Conservation (phyloP, 2,329 filamentous ascomycete genomes). For the Calonectria pteridis region DNA sequence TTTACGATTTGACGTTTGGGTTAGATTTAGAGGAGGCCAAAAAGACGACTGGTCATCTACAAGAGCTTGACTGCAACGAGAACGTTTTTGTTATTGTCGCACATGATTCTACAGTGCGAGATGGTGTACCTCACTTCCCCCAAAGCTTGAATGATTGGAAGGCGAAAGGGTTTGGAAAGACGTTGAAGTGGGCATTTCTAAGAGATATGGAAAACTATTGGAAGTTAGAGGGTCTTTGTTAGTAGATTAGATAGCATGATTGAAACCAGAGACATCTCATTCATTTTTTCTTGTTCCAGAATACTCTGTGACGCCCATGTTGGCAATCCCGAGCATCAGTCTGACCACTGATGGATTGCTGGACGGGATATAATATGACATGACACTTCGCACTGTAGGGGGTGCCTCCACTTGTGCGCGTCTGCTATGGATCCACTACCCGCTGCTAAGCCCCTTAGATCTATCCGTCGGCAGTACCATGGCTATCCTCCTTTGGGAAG, state of each 20-base stretch:
- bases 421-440: too few relatives aligned
- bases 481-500: neutral
- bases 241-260: neutral
- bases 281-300: too few relatives aligned
- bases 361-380: too few relatives aligned
- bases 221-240: slow-evolving; percentile 26
- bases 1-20: slow-evolving; percentile 38
- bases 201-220: slow-evolving; percentile 37
- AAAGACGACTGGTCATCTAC: slow-evolving; percentile 28
- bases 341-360: too few relatives aligned
- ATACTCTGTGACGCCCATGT: neutral
- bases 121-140: slow-evolving; percentile 40
- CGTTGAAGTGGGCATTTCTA: slow-evolving; percentile 37
- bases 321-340: neutral
- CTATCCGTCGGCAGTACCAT: neutral
- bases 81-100: slow-evolving; percentile 36
- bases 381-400: too few relatives aligned
- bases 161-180: slow-evolving; percentile 25
- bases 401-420: too few relatives aligned
- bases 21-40: slow-evolving; percentile 32
- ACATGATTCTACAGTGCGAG: slow-evolving; percentile 36
- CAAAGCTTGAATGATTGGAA: slow-evolving; percentile 38
- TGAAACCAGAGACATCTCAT: neutral
- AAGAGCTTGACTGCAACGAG: slow-evolving; percentile 38
- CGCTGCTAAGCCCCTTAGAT: neutral